A percentile compares a stretch with the other conserved stretches of the same genome.
Conservation (phyloP, 1,284 basidiomycete species). For the Psilocybe mexicana region DNA sequence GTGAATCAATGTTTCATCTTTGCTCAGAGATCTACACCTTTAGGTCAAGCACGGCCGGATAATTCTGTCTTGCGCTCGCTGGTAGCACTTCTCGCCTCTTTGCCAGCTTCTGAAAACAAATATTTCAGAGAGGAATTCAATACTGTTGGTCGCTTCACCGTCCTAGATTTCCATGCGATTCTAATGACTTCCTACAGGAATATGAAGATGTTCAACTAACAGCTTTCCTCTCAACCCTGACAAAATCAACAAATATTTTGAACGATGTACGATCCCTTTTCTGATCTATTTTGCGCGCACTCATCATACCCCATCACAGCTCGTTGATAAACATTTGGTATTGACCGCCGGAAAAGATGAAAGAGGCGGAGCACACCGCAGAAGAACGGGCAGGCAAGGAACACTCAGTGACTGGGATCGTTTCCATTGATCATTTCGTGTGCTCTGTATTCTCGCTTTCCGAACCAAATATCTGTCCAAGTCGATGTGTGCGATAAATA, state of each 20-base stretch:
- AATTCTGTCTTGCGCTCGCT: slow-evolving; percentile 83
- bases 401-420: slow-evolving; percentile 50
- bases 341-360: slow-evolving; percentile 52
- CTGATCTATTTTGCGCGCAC: slow-evolving; percentile 1
- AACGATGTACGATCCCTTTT: slow-evolving; percentile 68
- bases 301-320: slow-evolving; percentile 35
- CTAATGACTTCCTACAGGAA: slow-evolving; percentile 59
- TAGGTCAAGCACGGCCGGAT: slow-evolving; percentile 72
- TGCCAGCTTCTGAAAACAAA: slow-evolving; percentile 82
- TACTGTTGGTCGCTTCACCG: slow-evolving; percentile 52
- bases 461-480: neutral
- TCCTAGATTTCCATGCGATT: slow-evolving; percentile 1
- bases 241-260: slow-evolving; percentile 82
- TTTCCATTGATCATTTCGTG: slow-evolving; percentile 34
- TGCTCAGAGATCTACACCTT: neutral
- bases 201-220: slow-evolving; percentile 95
- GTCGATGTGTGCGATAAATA: too few species aligned
- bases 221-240: slow-evolving; percentile 84
- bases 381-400: slow-evolving; percentile 49
- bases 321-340: slow-evolving; percentile 69
- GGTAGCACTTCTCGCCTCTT: slow-evolving; percentile 80
- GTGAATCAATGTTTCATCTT: too few species aligned
- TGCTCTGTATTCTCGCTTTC: neutral
- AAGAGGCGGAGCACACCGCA: slow-evolving; percentile 40
- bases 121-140: slow-evolving; percentile 84